A percentile compares a stretch with the other conserved stretches of the same genome.
Conservation (phyloP, 2,329 filamentous ascomycete genomes). For the Cadophora sp. region DNA sequence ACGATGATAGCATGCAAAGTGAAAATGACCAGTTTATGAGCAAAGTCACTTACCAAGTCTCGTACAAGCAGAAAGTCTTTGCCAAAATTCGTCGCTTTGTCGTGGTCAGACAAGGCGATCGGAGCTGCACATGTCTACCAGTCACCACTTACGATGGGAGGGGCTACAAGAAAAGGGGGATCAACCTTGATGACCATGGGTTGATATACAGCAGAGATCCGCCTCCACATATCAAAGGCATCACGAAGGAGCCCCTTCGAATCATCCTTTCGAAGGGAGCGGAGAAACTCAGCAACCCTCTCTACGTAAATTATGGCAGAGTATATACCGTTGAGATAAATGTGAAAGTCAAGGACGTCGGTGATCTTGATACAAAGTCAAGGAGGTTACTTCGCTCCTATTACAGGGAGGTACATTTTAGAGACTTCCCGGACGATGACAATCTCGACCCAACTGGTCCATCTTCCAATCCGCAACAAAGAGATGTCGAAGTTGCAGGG, state of each 20-base stretch:
- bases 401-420: conserved; percentile 19
- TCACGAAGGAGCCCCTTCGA: conserved; percentile 29
- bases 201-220: conserved; percentile 30
- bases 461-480: conserved; percentile 1
- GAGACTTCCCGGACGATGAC: conserved; percentile 13
- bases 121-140: conserved; percentile 32
- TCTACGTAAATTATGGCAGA: conserved; percentile 35
- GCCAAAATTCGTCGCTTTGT: conserved; percentile 37
- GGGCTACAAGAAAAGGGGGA: conserved; percentile 32
- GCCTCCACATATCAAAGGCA: conserved; percentile 20
- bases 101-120: conserved; percentile 31
- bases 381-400: conserved; percentile 21
- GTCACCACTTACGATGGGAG: conserved; percentile 31
- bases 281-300: conserved; percentile 26
- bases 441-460: not conserved
- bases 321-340: conserved; percentile 35
- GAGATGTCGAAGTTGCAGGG: not conserved
- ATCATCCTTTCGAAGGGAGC: conserved; percentile 25
- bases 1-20: conserved; percentile 14
- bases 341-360: conserved; percentile 39
- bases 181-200: conserved; percentile 35
- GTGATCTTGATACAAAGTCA: conserved; percentile 32
- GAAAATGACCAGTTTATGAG: conserved; percentile 29
- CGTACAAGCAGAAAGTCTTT: conserved; percentile 30
- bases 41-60: conserved; percentile 19